phyloP scores from a whole-genome alignment of 2,329 filamentous ascomycete species.

The Dissoconium aciculare region DNA sequence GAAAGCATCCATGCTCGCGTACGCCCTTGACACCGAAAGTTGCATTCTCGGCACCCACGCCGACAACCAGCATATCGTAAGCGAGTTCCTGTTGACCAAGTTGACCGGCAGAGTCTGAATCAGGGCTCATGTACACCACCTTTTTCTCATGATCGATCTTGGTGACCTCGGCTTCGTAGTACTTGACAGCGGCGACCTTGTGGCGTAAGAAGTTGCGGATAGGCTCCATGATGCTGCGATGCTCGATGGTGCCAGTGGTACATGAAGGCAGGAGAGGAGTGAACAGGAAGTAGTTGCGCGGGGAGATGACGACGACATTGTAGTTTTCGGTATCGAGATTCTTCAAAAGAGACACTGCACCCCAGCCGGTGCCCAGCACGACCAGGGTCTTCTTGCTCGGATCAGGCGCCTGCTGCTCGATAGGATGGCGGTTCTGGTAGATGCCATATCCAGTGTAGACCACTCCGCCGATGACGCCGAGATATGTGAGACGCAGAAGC shows the following conservation, averaged over 20 bases:
- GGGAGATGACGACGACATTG: conserved; percentile 88
- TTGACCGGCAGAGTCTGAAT: conserved; percentile 80
- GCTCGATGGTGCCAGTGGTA: conserved; percentile 93
- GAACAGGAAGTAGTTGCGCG: conserved; percentile 99
- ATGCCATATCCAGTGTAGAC: conserved; percentile 66
- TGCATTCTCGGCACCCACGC: conserved; percentile 94
- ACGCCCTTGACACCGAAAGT: conserved; percentile 96
- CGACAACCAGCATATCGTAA: conserved; percentile 96
- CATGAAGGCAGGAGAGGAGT: conserved; percentile 93
- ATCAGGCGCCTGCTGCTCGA: conserved; percentile 63
- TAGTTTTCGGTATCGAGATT: conserved; percentile 98
- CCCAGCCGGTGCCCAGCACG: conserved; percentile 91
- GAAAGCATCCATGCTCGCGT: conserved; percentile 85
- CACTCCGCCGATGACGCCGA: conserved; percentile 54
- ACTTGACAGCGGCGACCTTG: conserved; percentile 87
- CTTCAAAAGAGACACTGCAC: conserved; percentile 88
- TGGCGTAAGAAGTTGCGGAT: conserved; percentile 89
- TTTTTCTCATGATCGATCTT: conserved; percentile 89
- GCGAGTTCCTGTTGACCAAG: conserved; percentile 73
- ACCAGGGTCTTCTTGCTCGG: conserved; percentile 93
- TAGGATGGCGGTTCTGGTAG: conserved; percentile 68
- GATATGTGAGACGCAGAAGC: conserved; percentile 69
- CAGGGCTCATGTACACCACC: conserved; percentile 77
- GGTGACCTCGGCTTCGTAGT: conserved; percentile 93
- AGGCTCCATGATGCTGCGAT: conserved; percentile 99